These are phyloP conservation scores for Ananas comosus DNA, from an alignment of 176 grass and related monocot genomes.

Conservation along the genomic window DNA sequence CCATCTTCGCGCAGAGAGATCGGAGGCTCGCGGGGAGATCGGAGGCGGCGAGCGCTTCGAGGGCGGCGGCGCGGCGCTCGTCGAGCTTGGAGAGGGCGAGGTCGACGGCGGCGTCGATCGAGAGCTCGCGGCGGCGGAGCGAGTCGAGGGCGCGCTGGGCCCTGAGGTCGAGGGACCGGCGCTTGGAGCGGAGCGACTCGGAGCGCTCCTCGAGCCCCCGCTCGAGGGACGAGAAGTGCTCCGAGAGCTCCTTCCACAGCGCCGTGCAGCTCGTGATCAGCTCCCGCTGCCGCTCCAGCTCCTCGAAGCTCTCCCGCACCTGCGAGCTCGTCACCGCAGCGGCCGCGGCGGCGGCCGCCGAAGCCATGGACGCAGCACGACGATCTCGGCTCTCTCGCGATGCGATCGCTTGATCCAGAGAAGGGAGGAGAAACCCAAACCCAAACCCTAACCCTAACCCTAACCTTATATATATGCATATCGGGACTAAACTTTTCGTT, in stretches of 20 bases:
- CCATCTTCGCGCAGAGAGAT: constrained; percentile 57
- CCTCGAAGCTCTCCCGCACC: constrained; percentile 56
- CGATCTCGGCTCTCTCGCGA: not conserved
- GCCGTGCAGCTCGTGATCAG: constrained; percentile 58
- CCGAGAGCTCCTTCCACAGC: constrained; percentile 65
- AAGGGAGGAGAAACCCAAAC: constrained; percentile 29
- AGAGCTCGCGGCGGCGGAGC: constrained; percentile 39
- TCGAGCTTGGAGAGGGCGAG: constrained; percentile 38
- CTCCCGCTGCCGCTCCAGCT: constrained; percentile 73
- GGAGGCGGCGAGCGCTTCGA: not conserved
- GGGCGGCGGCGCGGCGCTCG: constrained; percentile 20
- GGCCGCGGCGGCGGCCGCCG: not conserved
- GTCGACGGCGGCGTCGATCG: constrained; percentile 49
- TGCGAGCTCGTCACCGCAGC: constrained; percentile 15
- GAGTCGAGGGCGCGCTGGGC: constrained; percentile 39
- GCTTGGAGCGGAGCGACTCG: constrained; percentile 51
- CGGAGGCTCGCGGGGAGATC: constrained; percentile 38
- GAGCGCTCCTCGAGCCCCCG: constrained; percentile 47
- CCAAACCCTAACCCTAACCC: constrained; percentile 53
- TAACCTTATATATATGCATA: too few species aligned
- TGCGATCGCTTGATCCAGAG: not conserved
- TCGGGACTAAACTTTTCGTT: too few species aligned
- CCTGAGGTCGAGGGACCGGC: constrained; percentile 33
- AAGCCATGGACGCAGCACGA: constrained; percentile 27
- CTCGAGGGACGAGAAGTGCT: constrained; percentile 57